Conservation (phyloP, 768 basidiomycete genomes). For the Lyophyllum atratum region DNA sequence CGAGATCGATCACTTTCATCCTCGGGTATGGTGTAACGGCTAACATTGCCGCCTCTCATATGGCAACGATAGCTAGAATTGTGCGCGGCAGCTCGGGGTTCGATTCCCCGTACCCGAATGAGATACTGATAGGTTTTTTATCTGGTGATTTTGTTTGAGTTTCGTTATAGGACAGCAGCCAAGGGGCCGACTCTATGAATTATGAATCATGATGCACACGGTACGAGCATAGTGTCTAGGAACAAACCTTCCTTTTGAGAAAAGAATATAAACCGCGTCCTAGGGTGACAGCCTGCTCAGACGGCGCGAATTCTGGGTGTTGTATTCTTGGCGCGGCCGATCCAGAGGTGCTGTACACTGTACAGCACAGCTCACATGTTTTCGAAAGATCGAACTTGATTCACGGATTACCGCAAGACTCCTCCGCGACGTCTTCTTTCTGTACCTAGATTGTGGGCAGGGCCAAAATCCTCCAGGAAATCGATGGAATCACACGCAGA, state of each 20-base stretch:
- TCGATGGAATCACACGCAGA: constrained; percentile 11
- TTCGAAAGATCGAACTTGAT: constrained; percentile 30
- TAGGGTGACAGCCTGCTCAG: no score
- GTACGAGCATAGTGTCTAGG: no score
- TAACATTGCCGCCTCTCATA: constrained; percentile 66
- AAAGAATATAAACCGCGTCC: no score
- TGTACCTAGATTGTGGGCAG: constrained; percentile 16
- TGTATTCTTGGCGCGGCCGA: no score
- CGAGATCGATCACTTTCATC: background rate
- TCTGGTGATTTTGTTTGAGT: no score
- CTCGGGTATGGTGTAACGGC: constrained; percentile 60
- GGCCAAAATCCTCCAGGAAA: constrained; percentile 10
- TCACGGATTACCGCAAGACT: constrained; percentile 26
- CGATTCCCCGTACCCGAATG: constrained; percentile 56
- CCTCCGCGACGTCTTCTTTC: constrained; percentile 24
- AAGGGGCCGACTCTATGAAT: no score
- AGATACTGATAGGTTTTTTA: background rate
- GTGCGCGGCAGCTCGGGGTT: constrained; percentile 56
- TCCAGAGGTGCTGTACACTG: no score
- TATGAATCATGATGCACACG: no score
- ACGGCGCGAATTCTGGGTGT: no score
- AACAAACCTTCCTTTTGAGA: no score
- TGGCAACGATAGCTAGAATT: background rate
- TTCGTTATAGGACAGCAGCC: background rate
- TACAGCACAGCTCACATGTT: no score